Percentiles rank a stretch among this genome's conserved stretches.
Conservation (phyloP, 352 stramenopile species). For the Pythium folliculosum region DNA sequence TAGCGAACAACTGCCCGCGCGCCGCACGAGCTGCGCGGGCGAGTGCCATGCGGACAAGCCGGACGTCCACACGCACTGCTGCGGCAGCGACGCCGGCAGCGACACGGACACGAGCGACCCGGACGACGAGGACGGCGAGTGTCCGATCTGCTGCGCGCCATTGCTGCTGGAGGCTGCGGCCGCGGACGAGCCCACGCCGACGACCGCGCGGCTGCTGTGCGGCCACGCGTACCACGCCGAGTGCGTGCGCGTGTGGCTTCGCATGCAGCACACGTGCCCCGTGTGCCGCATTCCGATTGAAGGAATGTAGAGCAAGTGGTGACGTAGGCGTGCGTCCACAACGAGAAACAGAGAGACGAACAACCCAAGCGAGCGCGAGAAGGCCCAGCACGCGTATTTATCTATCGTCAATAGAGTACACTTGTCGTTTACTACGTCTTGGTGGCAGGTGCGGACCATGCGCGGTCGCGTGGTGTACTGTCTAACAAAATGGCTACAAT, state of each 20-base stretch:
- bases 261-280: constrained; percentile 69
- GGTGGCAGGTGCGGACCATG: neutral
- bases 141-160: constrained; percentile 65
- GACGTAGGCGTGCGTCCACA: no score
- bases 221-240: constrained; percentile 64
- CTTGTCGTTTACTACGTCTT: constrained; percentile 1
- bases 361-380: no score
- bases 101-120: constrained; percentile 12
- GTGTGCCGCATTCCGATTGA: constrained; percentile 52
- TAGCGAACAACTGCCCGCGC: constrained; percentile 17
- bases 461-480: neutral
- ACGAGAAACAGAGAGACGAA: neutral
- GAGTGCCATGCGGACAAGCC: neutral
- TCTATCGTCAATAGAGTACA: constrained; percentile 26
- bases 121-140: constrained; percentile 52
- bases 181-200: constrained; percentile 10
- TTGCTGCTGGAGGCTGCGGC: constrained; percentile 25
- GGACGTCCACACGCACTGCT: neutral
- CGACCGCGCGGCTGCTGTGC: constrained; percentile 57
- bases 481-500: constrained; percentile 22
- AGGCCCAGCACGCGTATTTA: constrained; percentile 11
- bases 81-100: neutral
- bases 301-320: constrained; percentile 20
- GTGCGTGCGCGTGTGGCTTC: constrained; percentile 72
- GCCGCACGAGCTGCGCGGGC: neutral